These are phyloP conservation scores for Moricandia moricandioides DNA, from an alignment of 345 rosid genomes.

Conservation along the genomic window DNA sequence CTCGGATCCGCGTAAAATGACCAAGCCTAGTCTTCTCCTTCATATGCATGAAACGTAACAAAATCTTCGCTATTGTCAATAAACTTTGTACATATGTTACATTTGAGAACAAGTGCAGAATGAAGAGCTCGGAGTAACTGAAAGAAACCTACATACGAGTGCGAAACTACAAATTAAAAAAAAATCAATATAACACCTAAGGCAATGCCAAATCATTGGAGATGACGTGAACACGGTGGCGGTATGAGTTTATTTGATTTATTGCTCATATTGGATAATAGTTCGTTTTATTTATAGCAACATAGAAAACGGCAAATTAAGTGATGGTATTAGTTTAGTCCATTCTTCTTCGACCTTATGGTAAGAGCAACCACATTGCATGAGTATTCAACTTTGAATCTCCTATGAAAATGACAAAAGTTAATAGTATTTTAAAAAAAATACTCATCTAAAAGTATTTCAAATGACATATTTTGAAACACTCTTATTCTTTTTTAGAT, in stretches of 20 bases:
- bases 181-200: not conserved
- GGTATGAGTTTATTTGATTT: too few species aligned
- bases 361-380: too few species aligned
- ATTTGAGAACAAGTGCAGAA: not conserved
- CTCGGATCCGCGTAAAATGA: too few species aligned
- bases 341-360: not conserved
- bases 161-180: not conserved
- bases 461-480: too few species aligned
- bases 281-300: constrained; percentile 23
- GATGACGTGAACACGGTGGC: constrained; percentile 7
- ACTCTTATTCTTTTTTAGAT: too few species aligned
- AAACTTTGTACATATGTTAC: not conserved
- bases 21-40: not conserved
- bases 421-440: too few species aligned
- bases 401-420: too few species aligned
- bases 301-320: constrained; percentile 23
- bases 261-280: not conserved
- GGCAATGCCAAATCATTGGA: not conserved
- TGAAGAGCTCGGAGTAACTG: not conserved
- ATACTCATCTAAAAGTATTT: too few species aligned
- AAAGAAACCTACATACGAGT: not conserved
- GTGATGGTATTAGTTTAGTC: not conserved
- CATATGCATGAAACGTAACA: not conserved
- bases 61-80: not conserved
- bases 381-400: too few species aligned